A percentile compares a stretch with the other conserved stretches of the same genome.
Evolutionary conservation across 352 stramenopile genomes (phyloP).

Genomic region (Pythium insidiosum): DNA sequence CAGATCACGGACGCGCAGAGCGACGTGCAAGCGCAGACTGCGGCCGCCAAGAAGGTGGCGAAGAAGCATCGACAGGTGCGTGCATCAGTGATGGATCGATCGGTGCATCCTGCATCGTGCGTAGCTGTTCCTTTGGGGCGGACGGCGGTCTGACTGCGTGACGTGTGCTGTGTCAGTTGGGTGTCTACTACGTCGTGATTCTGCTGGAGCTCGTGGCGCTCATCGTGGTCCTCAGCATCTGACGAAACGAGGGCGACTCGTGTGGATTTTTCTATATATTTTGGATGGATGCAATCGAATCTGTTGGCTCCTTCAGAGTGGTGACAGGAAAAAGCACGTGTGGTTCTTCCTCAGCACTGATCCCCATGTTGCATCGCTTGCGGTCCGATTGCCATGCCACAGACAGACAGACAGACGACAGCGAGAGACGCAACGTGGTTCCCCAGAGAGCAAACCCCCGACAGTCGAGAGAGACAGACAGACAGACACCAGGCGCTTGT

Average conservation of each 20-base stretch:
- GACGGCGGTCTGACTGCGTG: background rate
- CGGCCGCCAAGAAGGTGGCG: slow-evolving; percentile 39
- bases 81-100: no score
- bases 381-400: no score
- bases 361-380: background rate
- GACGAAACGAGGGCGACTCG: slow-evolving; percentile 6
- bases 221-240: slow-evolving; percentile 47
- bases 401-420: background rate
- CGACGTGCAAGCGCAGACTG: slow-evolving; percentile 38
- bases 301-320: no score
- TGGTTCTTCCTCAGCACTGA: background rate
- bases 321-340: slow-evolving; percentile 1
- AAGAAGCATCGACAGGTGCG: slow-evolving; percentile 30
- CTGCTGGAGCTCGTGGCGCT: slow-evolving; percentile 32
- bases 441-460: no score
- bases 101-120: no score
- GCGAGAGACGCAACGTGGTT: no score
- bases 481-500: no score
- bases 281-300: no score
- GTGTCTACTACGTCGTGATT: slow-evolving; percentile 55
- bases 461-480: no score
- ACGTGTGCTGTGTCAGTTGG: slow-evolving; percentile 15
- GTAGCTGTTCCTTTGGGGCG: background rate
- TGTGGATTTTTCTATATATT: background rate
- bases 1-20: slow-evolving; percentile 30